Evolutionary conservation across 1,284 basidiomycete species (phyloP).

Genomic region (Pseudozyma sp.): DNA sequence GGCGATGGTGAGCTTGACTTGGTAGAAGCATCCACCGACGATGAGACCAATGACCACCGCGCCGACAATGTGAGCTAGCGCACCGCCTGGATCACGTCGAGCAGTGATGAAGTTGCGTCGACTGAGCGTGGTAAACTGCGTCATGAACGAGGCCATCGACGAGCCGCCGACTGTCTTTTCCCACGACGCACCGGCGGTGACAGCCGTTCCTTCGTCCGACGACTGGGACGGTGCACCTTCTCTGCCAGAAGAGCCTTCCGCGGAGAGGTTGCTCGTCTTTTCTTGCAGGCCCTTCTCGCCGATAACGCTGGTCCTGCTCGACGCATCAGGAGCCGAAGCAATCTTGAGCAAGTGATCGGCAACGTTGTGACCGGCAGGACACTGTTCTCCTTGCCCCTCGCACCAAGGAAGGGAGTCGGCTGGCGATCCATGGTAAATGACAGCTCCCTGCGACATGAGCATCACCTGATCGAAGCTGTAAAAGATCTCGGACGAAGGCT

Average conservation of each 20-base stretch:
- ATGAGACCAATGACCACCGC: slow-evolving; percentile 49
- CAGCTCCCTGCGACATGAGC: slow-evolving; percentile 49
- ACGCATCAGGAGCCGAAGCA: slow-evolving; percentile 27
- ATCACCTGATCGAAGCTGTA: slow-evolving; percentile 51
- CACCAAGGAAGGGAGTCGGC: slow-evolving; percentile 49
- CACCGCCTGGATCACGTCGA: slow-evolving; percentile 43
- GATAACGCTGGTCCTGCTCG: slow-evolving; percentile 5
- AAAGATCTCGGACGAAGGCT: slow-evolving; percentile 59
- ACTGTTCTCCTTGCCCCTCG: slow-evolving; percentile 46
- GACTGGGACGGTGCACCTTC: not conserved
- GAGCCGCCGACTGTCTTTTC: slow-evolving; percentile 12
- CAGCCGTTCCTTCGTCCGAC: not conserved
- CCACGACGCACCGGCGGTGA: slow-evolving; percentile 31
- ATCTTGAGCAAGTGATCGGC: slow-evolving; percentile 56
- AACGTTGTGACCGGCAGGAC: slow-evolving; percentile 53
- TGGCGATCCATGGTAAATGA: slow-evolving; percentile 54
- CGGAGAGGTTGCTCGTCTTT: slow-evolving; percentile 22
- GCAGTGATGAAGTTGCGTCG: slow-evolving; percentile 50
- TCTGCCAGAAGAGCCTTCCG: slow-evolving; percentile 2
- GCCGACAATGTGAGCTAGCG: slow-evolving; percentile 53
- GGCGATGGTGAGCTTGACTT: slow-evolving; percentile 55
- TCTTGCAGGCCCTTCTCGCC: slow-evolving; percentile 16
- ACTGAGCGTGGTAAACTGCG: slow-evolving; percentile 44
- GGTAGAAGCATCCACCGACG: slow-evolving; percentile 58
- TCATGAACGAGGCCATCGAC: slow-evolving; percentile 52